Percentiles rank a stretch among this genome's conserved stretches.
Conservation (phyloP, 2,329 filamentous ascomycete species). For the Drechslerella dactyloides region DNA sequence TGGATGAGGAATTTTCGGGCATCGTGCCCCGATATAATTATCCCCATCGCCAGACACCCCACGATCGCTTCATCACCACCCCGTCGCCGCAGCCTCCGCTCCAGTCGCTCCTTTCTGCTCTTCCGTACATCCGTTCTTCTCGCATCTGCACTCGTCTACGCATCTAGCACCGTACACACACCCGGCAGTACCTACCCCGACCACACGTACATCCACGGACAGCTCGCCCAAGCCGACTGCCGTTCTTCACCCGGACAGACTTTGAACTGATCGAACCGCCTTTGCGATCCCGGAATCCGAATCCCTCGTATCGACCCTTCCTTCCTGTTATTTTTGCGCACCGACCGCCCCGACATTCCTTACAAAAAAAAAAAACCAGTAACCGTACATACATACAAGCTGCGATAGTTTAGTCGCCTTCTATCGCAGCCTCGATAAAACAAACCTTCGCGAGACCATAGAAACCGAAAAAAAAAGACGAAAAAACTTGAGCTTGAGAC, state of each 20-base stretch:
- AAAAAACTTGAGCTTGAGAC: conserved; percentile 19
- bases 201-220: conserved; percentile 48
- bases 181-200: background rate
- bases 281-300: conserved; percentile 8
- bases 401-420: background rate
- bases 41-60: conserved; percentile 5
- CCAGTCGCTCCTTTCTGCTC: background rate
- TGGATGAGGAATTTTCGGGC: conserved; percentile 34
- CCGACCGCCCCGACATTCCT: background rate
- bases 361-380: too few species aligned
- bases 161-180: background rate
- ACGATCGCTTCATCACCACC: conserved; percentile 2
- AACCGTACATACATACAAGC: background rate
- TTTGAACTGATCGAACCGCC: conserved; percentile 6
- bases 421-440: background rate
- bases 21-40: conserved; percentile 10
- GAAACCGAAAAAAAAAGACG: background rate
- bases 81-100: background rate
- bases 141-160: background rate
- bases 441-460: background rate
- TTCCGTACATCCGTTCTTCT: background rate
- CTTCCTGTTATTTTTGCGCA: background rate
- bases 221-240: conserved; percentile 45
- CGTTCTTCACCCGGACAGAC: conserved; percentile 11
- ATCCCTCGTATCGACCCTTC: background rate